Percentiles rank a stretch among this genome's conserved stretches.
These are phyloP conservation scores for Mycena venus DNA, from an alignment of 768 basidiomycete species.

Conservation along the genomic window DNA sequence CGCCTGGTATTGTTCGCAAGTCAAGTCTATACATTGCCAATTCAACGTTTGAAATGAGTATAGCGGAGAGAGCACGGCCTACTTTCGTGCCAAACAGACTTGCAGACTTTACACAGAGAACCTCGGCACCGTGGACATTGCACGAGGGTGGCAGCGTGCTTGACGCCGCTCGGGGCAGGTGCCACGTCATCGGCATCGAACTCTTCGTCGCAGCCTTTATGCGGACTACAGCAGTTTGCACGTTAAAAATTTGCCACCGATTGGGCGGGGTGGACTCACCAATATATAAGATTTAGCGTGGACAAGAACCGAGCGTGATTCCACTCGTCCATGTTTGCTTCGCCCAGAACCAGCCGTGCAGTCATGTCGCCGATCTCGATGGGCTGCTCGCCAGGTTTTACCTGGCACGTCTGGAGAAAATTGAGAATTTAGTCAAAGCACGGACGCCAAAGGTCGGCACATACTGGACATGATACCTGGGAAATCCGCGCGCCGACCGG, in stretches of 20 bases:
- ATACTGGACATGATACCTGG: slow-evolving; percentile 37
- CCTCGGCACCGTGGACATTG: slow-evolving; percentile 37
- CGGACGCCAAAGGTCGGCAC: not conserved
- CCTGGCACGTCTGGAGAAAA: slow-evolving; percentile 20
- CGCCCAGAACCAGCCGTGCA: slow-evolving; percentile 35
- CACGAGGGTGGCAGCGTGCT: slow-evolving; percentile 28
- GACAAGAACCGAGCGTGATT: slow-evolving; percentile 35
- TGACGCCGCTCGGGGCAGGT: slow-evolving; percentile 30
- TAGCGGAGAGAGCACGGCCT: not conserved
- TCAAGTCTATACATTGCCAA: slow-evolving; percentile 25
- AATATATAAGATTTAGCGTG: slow-evolving; percentile 36
- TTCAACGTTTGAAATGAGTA: not conserved
- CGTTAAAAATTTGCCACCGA: not conserved
- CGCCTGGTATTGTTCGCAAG: slow-evolving; percentile 36
- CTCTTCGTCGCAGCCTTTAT: slow-evolving; percentile 37
- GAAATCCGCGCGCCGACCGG: slow-evolving; percentile 32
- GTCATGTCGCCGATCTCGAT: slow-evolving; percentile 35
- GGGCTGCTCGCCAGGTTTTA: slow-evolving; percentile 32
- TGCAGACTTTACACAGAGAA: slow-evolving; percentile 36
- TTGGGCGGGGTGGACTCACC: slow-evolving; percentile 11
- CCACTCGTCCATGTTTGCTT: slow-evolving; percentile 38
- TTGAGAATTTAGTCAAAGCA: not conserved
- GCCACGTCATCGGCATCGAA: slow-evolving; percentile 37
- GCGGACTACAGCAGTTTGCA: slow-evolving; percentile 24
- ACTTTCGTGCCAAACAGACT: slow-evolving; percentile 37